Conservation (phyloP, 2,329 filamentous ascomycete species). For the Neopestalotiopsis sp. region DNA sequence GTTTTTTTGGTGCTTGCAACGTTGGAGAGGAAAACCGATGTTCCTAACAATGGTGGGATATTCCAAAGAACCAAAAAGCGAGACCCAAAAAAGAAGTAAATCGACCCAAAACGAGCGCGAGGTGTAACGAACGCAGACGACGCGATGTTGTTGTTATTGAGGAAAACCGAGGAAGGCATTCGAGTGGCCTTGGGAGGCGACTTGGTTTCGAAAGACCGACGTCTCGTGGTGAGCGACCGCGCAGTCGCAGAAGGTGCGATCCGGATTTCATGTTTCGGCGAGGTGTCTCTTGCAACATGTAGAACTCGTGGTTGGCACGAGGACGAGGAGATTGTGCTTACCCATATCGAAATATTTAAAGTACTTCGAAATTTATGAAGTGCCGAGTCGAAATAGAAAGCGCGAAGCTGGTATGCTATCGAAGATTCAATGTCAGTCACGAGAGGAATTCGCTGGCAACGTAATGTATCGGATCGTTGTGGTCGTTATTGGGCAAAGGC, state of each 20-base stretch:
- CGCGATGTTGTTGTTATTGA: conserved; percentile 20
- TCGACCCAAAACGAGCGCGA: conserved; percentile 45
- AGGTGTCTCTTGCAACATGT: conserved; percentile 30
- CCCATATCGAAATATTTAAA: conserved; percentile 48
- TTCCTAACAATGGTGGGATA: conserved; percentile 41
- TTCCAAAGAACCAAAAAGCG: conserved; percentile 40
- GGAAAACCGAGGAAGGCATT: conserved; percentile 11
- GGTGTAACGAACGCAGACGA: conserved; percentile 33
- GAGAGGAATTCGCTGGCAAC: conserved; percentile 4
- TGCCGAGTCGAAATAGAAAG: conserved; percentile 30
- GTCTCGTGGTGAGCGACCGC: conserved; percentile 11
- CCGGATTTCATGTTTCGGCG: conserved; percentile 21
- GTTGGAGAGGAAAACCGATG: conserved; percentile 34
- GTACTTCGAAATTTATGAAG: conserved; percentile 33
- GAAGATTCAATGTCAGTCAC: conserved; percentile 31
- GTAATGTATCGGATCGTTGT: conserved; percentile 16
- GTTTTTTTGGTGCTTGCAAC: conserved; percentile 25
- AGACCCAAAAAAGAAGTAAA: conserved; percentile 54
- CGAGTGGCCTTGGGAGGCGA: conserved; percentile 13
- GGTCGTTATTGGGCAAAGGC: conserved; percentile 8
- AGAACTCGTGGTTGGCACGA: conserved; percentile 26
- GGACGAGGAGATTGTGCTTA: conserved; percentile 45
- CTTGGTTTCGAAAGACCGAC: conserved; percentile 20
- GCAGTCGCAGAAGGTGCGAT: conserved; percentile 16
- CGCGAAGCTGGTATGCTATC: conserved; percentile 29